These are phyloP conservation scores for Trichocomaceae sp. DNA, from an alignment of 2,329 filamentous ascomycete species.

Conservation along the genomic window DNA sequence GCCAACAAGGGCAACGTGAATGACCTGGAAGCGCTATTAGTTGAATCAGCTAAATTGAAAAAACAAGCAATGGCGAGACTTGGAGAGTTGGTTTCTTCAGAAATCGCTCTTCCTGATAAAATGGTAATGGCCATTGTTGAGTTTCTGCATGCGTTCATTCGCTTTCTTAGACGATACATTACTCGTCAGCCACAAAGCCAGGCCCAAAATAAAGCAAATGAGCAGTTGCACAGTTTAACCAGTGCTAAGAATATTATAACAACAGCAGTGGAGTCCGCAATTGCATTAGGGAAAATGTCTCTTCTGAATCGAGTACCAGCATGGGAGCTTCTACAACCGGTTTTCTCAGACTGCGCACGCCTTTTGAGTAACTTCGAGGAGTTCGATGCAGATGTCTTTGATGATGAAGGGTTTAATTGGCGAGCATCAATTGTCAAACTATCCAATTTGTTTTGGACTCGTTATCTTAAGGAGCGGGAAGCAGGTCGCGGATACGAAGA, in stretches of 20 bases:
- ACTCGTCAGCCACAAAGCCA: constrained; percentile 26
- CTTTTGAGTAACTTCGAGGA: constrained; percentile 27
- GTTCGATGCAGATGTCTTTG: constrained; percentile 8
- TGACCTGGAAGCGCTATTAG: constrained; percentile 40
- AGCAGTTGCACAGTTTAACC: constrained; percentile 23
- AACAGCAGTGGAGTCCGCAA: constrained; percentile 35
- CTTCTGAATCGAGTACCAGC: constrained; percentile 30
- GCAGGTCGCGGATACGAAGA: constrained; percentile 26
- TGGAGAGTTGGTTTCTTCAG: constrained; percentile 25
- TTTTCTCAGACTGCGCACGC: constrained; percentile 32
- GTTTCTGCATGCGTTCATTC: constrained; percentile 34
- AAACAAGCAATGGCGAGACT: constrained; percentile 35
- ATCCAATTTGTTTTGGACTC: constrained; percentile 44
- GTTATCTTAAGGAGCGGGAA: constrained; percentile 40
- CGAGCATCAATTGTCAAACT: constrained; percentile 32
- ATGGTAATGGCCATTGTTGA: constrained; percentile 24
- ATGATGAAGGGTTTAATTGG: constrained; percentile 17
- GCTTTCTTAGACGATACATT: constrained; percentile 38
- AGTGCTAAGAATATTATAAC: constrained; percentile 33
- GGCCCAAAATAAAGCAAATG: constrained; percentile 21
- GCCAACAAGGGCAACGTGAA: constrained; percentile 33
- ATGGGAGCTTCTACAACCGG: constrained; percentile 34
- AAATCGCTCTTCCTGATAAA: constrained; percentile 16
- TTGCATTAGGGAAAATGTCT: constrained; percentile 35
- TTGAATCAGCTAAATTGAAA: constrained; percentile 39